Evolutionary conservation across 441 rosid species (phyloP).

Genomic region (Erodium chrysanthum): DNA sequence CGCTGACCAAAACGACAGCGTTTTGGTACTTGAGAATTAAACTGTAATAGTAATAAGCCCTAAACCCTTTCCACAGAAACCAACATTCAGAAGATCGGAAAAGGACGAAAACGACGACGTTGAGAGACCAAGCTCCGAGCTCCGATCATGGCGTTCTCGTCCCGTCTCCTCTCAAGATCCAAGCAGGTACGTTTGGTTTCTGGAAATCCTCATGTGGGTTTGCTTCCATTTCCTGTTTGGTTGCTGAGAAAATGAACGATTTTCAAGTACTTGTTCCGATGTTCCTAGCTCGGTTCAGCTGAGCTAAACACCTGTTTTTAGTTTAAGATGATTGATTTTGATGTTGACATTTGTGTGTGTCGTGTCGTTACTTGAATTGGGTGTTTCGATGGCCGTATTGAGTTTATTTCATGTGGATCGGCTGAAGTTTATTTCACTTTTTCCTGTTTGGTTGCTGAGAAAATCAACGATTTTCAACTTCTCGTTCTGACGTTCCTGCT

Average conservation of each 20-base stretch:
- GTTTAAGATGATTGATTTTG: not conserved
- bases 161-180: not conserved
- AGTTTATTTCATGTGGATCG: not conserved
- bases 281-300: not conserved
- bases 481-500: not conserved
- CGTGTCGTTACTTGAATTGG: not conserved
- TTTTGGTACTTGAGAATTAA: not conserved
- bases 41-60: not conserved
- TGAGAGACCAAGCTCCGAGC: not conserved
- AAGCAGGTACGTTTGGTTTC: not conserved
- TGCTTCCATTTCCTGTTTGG: not conserved
- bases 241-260: constrained; percentile 1
- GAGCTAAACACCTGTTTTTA: not conserved
- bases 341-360: not conserved
- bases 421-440: not conserved
- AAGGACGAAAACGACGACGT: not conserved
- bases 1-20: not conserved
- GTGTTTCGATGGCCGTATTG: not conserved
- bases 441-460: constrained; percentile 1
- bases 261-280: not conserved
- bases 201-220: not conserved
- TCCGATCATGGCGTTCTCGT: constrained; percentile 4
- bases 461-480: not conserved
- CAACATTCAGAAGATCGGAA: not conserved
- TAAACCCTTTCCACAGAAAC: not conserved